A percentile compares a stretch with the other conserved stretches of the same genome.
Conservation (phyloP, 352 stramenopile genomes). For the Thalassiosira mediterranea region DNA sequence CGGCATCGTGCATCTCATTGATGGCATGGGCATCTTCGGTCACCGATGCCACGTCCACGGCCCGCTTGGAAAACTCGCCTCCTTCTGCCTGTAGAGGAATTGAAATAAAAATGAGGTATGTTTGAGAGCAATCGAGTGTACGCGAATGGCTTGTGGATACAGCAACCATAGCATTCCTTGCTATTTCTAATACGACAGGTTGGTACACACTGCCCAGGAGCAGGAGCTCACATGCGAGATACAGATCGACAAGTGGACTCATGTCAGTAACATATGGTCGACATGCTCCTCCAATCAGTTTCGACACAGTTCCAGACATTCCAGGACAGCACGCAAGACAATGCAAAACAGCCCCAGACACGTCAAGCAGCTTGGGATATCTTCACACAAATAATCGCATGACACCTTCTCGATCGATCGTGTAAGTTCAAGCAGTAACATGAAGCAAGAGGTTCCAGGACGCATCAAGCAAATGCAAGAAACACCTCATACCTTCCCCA, state of each 20-base stretch:
- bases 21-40: slow-evolving; percentile 43
- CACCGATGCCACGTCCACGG: slow-evolving; percentile 34
- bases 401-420: too few species aligned
- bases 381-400: too few species aligned
- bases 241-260: neutral
- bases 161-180: neutral
- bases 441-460: too few species aligned
- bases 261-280: neutral
- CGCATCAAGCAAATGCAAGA: too few species aligned
- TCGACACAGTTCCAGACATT: too few species aligned
- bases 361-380: too few species aligned
- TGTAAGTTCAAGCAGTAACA: too few species aligned
- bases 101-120: neutral
- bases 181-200: neutral
- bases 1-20: slow-evolving; percentile 44
- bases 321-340: too few species aligned
- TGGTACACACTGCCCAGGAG: neutral
- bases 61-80: slow-evolving; percentile 14
- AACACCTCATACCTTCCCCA: too few species aligned
- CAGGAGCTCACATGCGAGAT: neutral
- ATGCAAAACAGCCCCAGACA: too few species aligned
- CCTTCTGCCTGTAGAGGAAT: slow-evolving; percentile 5
- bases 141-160: neutral
- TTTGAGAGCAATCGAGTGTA: neutral
- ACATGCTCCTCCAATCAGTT: slow-evolving; percentile 6